Base-by-base conservation (phyloP, 139 green algal genomes). In the Microglena sp. region DNA sequence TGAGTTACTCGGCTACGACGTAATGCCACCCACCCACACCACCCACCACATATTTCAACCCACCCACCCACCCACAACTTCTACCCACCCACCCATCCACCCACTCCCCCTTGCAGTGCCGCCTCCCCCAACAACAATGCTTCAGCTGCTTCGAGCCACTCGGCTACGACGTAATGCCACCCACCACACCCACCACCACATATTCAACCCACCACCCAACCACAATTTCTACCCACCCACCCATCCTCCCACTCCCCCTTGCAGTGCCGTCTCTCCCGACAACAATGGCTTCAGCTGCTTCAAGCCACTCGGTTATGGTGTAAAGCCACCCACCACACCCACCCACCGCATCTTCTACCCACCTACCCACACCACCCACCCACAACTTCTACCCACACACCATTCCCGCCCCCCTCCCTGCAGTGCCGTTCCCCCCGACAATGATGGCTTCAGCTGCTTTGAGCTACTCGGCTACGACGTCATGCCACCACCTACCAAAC, bases 361-460 rank as follows among this genome's bases (percentile, higher is more conserved):
- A n/a, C n/a, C n/a, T n/a, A n/a, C n/a, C n/a, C n/a, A n/a, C n/a
- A n/a, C n/a, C n/a, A n/a, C n/a, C n/a, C n/a, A n/a, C n/a, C n/a
- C n/a, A n/a, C n/a, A n/a, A n/a, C n/a, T n/a, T n/a, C n/a, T n/a
- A n/a, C n/a, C n/a, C n/a, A n/a, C n/a, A n/a, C n/a, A n/a, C n/a
- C n/a, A n/a, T n/a, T n/a, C n/a, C n/a, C n/a, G n/a, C n/a, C n/a
- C n/a, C n/a, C n/a, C n/a, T n/a, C n/a, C n/a, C n/a, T n/a, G n/a
- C n/a, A n/a, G n/a, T n/a, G 40, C 40, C 15, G 11, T 11, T 18
- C 70, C 65, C 24, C 60, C 69, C 4, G 70, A 76, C 33, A 74
- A 89, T 33, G 81, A 87, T 46, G 76, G 76, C 22, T 79, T 75
- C 62, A 76, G 60, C 43, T 93, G 86, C 82, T 91, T 93, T 61